Evolutionary conservation across 768 basidiomycete genomes (phyloP).

Genomic region (Serendipita indica): DNA sequence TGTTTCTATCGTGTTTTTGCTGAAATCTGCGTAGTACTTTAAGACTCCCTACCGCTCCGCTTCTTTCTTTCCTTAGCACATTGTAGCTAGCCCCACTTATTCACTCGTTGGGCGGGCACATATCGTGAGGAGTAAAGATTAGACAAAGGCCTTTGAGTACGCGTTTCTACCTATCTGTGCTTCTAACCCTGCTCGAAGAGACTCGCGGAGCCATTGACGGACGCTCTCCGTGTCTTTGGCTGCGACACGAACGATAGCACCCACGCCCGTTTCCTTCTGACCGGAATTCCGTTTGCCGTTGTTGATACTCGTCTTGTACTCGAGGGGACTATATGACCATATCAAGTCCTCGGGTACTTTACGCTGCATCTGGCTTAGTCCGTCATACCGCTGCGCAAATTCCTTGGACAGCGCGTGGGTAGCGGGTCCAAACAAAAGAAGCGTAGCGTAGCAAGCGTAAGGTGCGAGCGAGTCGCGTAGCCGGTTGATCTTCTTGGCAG

Average conservation of each 20-base stretch:
- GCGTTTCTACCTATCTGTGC: slow-evolving; percentile 45
- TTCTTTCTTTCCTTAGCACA: background rate
- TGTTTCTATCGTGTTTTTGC: background rate
- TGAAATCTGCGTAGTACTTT: background rate
- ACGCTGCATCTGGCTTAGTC: slow-evolving; percentile 47
- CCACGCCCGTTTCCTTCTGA: slow-evolving; percentile 28
- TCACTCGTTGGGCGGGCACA: background rate
- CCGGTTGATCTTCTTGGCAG: slow-evolving; percentile 15
- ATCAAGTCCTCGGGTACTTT: slow-evolving; percentile 42
- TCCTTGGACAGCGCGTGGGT: slow-evolving; percentile 32
- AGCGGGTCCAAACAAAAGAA: slow-evolving; percentile 63
- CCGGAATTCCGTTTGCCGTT: too few relatives aligned
- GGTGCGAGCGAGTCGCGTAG: slow-evolving; percentile 53
- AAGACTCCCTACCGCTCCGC: background rate
- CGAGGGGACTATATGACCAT: slow-evolving; percentile 65
- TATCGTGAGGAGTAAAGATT: background rate
- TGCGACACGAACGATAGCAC: slow-evolving; percentile 56
- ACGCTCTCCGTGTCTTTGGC: slow-evolving; percentile 65
- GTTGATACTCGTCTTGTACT: slow-evolving; percentile 18
- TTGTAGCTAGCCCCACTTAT: background rate
- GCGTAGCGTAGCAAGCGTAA: slow-evolving; percentile 81
- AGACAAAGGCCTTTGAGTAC: slow-evolving; percentile 43
- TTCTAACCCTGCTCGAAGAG: slow-evolving; percentile 37
- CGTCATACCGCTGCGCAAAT: slow-evolving; percentile 36
- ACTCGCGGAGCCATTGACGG: slow-evolving; percentile 48